Conservation (phyloP, 331 rosid genomes). For the Acacia concinna region DNA sequence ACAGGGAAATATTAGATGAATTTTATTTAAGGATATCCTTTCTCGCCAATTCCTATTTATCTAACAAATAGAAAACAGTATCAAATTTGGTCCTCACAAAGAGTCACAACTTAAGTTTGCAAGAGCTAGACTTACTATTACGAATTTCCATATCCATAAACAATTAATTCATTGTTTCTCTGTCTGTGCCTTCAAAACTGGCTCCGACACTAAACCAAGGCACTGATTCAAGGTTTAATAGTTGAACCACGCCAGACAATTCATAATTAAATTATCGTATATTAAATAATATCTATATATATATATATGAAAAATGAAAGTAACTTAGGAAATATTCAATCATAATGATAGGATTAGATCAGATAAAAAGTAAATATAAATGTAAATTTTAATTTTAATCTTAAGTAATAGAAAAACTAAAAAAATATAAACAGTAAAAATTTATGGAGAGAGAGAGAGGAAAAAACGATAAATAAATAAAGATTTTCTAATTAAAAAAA, state of each 20-base stretch:
- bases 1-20: neutral
- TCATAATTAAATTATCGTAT: neutral
- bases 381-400: neutral
- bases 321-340: neutral
- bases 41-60: neutral
- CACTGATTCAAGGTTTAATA: neutral
- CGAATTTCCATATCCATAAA: neutral
- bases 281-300: no score
- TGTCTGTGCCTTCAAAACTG: neutral
- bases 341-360: neutral
- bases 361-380: neutral
- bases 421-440: neutral
- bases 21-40: neutral
- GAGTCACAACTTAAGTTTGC: neutral
- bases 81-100: neutral
- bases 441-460: neutral
- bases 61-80: neutral
- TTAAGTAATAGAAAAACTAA: neutral
- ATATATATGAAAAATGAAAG: neutral
- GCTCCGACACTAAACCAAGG: neutral
- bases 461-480: neutral
- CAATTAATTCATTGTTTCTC: neutral
- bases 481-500: no score
- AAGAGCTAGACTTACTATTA: neutral
- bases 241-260: neutral